Conservation (phyloP, 306 rosid genomes). For the Pueraria montana region DNA sequence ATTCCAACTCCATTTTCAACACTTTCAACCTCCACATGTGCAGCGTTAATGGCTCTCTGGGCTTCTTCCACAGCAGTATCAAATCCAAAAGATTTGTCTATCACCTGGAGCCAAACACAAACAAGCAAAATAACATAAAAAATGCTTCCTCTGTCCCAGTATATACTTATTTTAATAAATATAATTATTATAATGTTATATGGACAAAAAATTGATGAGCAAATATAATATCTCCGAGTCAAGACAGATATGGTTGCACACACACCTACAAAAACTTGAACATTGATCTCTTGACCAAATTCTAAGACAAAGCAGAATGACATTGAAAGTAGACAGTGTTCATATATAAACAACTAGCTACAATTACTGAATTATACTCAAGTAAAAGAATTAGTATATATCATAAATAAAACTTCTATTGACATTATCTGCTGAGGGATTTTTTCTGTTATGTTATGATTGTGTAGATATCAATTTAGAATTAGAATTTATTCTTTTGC, state of each 20-base stretch:
- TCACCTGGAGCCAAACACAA: conserved; percentile 74
- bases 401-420: background rate
- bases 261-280: background rate
- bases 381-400: background rate
- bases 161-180: conserved; percentile 4
- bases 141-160: conserved; percentile 27
- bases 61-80: conserved; percentile 99
- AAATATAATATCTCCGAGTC: conserved; percentile 6
- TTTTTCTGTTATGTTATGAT: background rate
- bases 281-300: background rate
- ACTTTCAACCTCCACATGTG: conserved; percentile 96
- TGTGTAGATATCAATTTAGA: background rate
- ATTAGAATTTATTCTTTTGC: background rate
- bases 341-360: conserved; percentile 1
- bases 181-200: background rate
- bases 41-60: conserved; percentile 94
- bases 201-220: background rate
- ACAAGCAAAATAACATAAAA: conserved; percentile 40
- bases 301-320: conserved; percentile 15
- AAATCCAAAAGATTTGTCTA: conserved; percentile 98
- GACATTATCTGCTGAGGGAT: background rate
- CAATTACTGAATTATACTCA: conserved; percentile 22
- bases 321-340: background rate
- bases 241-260: conserved; percentile 23
- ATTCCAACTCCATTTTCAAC: conserved; percentile 94